Conservation (phyloP, 148 eudicot genomes). For the Chenopodium berlandieri region DNA sequence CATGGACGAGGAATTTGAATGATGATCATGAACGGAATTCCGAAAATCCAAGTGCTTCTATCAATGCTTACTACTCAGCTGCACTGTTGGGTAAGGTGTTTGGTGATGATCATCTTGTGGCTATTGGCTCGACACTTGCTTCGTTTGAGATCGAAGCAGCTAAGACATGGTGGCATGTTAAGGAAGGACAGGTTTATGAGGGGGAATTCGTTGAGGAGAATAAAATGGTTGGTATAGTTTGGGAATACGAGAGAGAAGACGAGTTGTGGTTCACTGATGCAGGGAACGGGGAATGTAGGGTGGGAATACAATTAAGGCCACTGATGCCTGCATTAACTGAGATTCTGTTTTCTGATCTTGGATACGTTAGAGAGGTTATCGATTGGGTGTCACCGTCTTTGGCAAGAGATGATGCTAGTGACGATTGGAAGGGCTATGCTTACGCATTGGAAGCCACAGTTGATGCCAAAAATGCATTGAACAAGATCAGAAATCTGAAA, state of each 20-base stretch:
- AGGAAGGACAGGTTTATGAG: conserved; percentile 55
- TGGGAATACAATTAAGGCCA: conserved; percentile 77
- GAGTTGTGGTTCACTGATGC: conserved; percentile 80
- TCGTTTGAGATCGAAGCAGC: conserved; percentile 75
- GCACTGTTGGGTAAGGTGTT: conserved; percentile 85
- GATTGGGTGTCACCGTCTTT: conserved; percentile 64
- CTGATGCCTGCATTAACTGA: conserved; percentile 55
- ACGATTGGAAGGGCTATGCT: conserved; percentile 84
- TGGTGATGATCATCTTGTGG: conserved; percentile 69
- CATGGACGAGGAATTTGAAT: conserved; percentile 85
- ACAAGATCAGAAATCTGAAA: conserved; percentile 49
- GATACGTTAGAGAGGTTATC: conserved; percentile 56
- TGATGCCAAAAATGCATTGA: conserved; percentile 48
- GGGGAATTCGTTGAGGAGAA: conserved; percentile 52
- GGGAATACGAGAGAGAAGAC: conserved; percentile 73
- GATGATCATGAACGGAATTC: conserved; percentile 82
- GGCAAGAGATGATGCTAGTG: conserved; percentile 61
- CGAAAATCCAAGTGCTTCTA: conserved; percentile 82
- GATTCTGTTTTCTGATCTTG: conserved; percentile 54
- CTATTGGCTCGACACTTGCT: conserved; percentile 55
- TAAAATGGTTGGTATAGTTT: conserved; percentile 59
- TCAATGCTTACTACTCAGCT: conserved; percentile 79
- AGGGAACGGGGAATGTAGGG: conserved; percentile 65
- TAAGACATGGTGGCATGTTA: conserved; percentile 82
- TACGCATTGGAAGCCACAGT: conserved; percentile 66